These are phyloP conservation scores for Golubevia pallescens DNA, from an alignment of 1,284 basidiomycete species.

Conservation along the genomic window DNA sequence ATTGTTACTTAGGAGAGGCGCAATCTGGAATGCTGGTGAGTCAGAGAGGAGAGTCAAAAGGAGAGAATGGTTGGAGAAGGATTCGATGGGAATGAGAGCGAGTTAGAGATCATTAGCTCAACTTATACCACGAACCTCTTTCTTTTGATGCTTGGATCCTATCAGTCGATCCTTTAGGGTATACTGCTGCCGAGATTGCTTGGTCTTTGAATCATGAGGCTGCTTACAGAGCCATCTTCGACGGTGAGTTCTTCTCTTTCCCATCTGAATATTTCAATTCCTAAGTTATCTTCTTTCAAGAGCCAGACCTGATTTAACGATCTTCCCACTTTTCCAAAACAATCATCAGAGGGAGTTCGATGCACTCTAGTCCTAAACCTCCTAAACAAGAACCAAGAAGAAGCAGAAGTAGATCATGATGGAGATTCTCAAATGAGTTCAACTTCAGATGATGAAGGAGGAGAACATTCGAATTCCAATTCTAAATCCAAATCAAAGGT, in stretches of 20 bases:
- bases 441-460: slow-evolving; percentile 20
- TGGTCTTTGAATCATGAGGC: slow-evolving; percentile 43
- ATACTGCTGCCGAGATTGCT: slow-evolving; percentile 54
- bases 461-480: slow-evolving; percentile 11
- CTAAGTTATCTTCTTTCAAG: background rate
- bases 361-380: slow-evolving; percentile 39
- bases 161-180: slow-evolving; percentile 41
- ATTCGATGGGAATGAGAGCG: background rate
- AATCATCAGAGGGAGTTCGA: slow-evolving; percentile 63
- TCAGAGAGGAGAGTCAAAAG: slow-evolving; percentile 8
- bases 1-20: slow-evolving; percentile 78
- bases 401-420: slow-evolving; percentile 6
- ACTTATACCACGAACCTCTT: background rate
- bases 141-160: slow-evolving; percentile 10
- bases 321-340: background rate
- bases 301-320: too few species aligned
- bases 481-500: slow-evolving; percentile 13
- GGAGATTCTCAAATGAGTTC: slow-evolving; percentile 7
- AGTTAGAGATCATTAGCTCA: background rate
- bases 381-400: slow-evolving; percentile 33
- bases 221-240: slow-evolving; percentile 40
- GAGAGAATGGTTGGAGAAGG: background rate
- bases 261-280: slow-evolving; percentile 3
- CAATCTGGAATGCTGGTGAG: slow-evolving; percentile 86
- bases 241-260: slow-evolving; percentile 17